Evolutionary conservation across 1,139 yeast species (phyloP).

Genomic region (Ashbya aceris): DNA sequence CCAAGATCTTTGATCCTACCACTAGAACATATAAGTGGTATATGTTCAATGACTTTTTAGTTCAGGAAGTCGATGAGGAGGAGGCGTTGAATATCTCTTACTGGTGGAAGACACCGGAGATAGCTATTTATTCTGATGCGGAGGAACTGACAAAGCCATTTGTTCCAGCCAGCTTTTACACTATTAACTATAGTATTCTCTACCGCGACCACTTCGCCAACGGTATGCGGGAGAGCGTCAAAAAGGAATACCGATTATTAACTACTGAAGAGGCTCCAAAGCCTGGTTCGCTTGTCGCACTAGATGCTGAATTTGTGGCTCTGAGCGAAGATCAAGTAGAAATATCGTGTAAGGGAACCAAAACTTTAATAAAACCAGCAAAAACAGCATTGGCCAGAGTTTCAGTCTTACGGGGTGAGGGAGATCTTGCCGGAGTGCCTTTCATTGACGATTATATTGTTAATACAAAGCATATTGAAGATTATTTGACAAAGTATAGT

Average conservation of each 20-base stretch:
- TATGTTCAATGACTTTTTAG: slow-evolving; percentile 85
- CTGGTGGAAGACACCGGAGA: slow-evolving; percentile 79
- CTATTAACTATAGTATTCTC: slow-evolving; percentile 52
- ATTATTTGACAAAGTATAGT: slow-evolving; percentile 81
- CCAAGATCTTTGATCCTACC: slow-evolving; percentile 36
- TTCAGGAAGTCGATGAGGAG: slow-evolving; percentile 59
- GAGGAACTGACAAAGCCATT: slow-evolving; percentile 29
- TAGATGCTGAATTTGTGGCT: slow-evolving; percentile 94
- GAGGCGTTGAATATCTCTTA: slow-evolving; percentile 59
- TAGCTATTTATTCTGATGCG: slow-evolving; percentile 55
- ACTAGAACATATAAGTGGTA: slow-evolving; percentile 47
- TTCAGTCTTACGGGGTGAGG: slow-evolving; percentile 75
- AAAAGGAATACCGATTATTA: slow-evolving; percentile 55
- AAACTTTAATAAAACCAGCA: slow-evolving; percentile 64
- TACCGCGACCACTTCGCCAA: slow-evolving; percentile 71
- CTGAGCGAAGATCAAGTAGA: slow-evolving; percentile 74
- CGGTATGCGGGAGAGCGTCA: slow-evolving; percentile 52
- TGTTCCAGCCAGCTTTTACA: slow-evolving; percentile 34
- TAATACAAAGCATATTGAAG: slow-evolving; percentile 62
- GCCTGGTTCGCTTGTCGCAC: slow-evolving; percentile 73
- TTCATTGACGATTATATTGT: slow-evolving; percentile 91
- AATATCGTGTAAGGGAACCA: slow-evolving; percentile 60
- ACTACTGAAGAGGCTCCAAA: slow-evolving; percentile 61
- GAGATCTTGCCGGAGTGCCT: slow-evolving; percentile 59
- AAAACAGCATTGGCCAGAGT: slow-evolving; percentile 77